phyloP scores from a whole-genome alignment of 2,329 filamentous ascomycete genomes.

The Davidsoniella australis region DNA sequence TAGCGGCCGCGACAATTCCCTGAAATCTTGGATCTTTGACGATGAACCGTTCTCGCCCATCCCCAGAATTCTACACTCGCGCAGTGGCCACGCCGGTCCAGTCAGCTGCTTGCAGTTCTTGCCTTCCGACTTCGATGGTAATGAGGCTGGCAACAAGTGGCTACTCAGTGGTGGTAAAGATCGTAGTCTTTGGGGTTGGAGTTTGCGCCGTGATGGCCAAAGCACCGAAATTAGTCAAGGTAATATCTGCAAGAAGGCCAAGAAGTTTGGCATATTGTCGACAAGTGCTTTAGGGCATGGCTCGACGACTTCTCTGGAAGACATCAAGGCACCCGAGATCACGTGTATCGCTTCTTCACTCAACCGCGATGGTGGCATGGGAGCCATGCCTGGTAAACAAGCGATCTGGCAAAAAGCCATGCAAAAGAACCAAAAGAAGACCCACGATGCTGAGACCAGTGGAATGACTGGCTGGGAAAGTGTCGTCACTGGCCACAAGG shows the following conservation, averaged over 20 bases:
- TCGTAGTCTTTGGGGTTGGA: conserved; percentile 90
- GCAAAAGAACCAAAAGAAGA: conserved; percentile 39
- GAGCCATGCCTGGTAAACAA: conserved; percentile 60
- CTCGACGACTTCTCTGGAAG: conserved; percentile 47
- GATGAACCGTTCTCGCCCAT: conserved; percentile 76
- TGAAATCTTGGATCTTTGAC: conserved; percentile 95
- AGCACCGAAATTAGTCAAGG: conserved; percentile 89
- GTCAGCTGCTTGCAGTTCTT: conserved; percentile 72
- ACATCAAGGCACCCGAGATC: conserved; percentile 78
- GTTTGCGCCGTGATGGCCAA: conserved; percentile 82
- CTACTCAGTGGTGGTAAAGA: conserved; percentile 78
- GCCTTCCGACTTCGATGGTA: conserved; percentile 74
- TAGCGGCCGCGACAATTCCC: conserved; percentile 78
- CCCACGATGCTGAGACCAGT: conserved; percentile 52
- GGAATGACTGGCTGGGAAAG: conserved; percentile 91
- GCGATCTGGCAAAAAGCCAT: conserved; percentile 51
- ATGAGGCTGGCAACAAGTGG: conserved; percentile 84
- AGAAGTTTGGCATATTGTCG: conserved; percentile 62
- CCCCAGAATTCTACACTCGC: conserved; percentile 67
- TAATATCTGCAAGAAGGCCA: conserved; percentile 70
- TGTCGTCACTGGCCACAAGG: conserved; percentile 78
- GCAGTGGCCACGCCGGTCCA: conserved; percentile 77
- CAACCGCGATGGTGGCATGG: conserved; percentile 89
- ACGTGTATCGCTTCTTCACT: conserved; percentile 81
- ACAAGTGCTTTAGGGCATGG: conserved; percentile 38